These are phyloP conservation scores for Quercus glauca DNA, from an alignment of 306 rosid genomes.

Conservation along the genomic window DNA sequence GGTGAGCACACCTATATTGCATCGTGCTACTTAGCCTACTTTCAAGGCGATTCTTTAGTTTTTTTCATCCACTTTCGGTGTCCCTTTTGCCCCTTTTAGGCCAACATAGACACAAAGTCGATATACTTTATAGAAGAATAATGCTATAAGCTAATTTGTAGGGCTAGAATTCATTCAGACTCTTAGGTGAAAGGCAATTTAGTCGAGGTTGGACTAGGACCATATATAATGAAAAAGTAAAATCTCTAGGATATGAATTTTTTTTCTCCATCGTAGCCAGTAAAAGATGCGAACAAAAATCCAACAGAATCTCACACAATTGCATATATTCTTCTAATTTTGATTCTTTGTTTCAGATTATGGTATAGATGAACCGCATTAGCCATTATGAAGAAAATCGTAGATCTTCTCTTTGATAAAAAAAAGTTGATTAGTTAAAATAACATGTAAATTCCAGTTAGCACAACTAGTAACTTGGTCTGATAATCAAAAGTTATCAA, in stretches of 20 bases:
- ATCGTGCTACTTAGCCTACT: neutral
- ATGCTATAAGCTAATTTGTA: conserved; percentile 1
- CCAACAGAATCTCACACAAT: neutral
- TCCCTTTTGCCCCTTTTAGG: neutral
- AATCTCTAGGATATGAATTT: conserved; percentile 4
- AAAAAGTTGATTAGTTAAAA: neutral
- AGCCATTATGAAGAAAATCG: neutral
- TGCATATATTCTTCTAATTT: conserved; percentile 23
- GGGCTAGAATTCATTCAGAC: neutral
- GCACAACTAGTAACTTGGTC: no score
- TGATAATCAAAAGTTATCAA: neutral
- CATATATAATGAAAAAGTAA: conserved; percentile 24
- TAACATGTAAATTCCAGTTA: neutral
- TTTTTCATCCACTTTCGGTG: conserved; percentile 4
- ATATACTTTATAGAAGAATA: neutral
- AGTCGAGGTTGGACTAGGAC: neutral
- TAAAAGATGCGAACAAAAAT: neutral
- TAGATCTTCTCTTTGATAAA: no score
- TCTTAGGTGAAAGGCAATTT: neutral
- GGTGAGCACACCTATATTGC: neutral
- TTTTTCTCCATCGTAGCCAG: neutral
- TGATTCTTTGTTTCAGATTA: conserved; percentile 9
- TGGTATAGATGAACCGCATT: neutral
- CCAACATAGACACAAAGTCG: conserved; percentile 1
- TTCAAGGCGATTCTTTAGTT: neutral